Conservation (phyloP, 2,329 filamentous ascomycete species). For the Apiospora pterosperma region DNA sequence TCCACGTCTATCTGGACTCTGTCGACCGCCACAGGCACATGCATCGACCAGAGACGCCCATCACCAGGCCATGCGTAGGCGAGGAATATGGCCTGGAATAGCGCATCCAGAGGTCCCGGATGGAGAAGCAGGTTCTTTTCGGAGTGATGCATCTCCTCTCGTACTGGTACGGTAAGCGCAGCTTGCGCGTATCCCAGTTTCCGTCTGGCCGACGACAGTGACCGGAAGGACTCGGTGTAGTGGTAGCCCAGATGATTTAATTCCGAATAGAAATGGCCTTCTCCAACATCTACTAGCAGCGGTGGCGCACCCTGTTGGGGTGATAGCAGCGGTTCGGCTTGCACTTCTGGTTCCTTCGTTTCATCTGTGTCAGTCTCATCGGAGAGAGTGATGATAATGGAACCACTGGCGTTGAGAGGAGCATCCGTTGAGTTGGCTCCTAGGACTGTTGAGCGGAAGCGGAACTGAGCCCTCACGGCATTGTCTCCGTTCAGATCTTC, state of each 20-base stretch:
- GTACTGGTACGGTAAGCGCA: neutral
- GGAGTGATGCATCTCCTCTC: conserved; percentile 16
- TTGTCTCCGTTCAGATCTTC: neutral
- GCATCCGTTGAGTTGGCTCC: neutral
- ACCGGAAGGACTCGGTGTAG: conserved; percentile 12
- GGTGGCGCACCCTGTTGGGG: conserved; percentile 13
- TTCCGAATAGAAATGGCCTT: conserved; percentile 15
- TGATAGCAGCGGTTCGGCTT: neutral
- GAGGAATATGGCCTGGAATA: conserved; percentile 31
- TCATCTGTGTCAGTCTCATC: neutral
- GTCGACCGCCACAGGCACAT: neutral
- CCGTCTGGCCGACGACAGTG: conserved; percentile 9
- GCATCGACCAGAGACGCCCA: neutral
- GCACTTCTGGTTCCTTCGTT: neutral
- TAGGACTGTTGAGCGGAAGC: neutral
- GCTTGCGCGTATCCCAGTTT: conserved; percentile 9
- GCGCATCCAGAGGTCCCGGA: conserved; percentile 7
- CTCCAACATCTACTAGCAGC: conserved; percentile 16
- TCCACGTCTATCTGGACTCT: neutral
- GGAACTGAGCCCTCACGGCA: neutral
- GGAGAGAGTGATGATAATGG: neutral
- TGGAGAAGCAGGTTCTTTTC: neutral
- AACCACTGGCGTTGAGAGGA: neutral
- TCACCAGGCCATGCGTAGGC: conserved; percentile 18
- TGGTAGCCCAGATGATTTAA: conserved; percentile 15